phyloP scores from a whole-genome alignment of 2,329 filamentous ascomycete species.

The Tolypocladium album region DNA sequence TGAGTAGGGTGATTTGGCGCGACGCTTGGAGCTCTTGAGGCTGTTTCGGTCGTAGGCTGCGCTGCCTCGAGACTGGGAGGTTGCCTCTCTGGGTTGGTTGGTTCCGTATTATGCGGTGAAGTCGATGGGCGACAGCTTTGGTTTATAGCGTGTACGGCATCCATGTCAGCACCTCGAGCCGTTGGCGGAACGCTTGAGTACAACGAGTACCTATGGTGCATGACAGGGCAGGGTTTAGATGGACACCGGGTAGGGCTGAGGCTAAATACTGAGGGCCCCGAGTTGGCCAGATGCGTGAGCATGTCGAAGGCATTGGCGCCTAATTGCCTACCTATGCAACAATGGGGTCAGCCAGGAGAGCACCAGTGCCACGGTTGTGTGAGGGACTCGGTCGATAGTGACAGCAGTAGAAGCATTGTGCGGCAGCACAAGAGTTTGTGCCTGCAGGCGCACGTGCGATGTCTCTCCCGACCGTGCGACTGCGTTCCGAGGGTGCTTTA shows the following conservation, averaged over 20 bases:
- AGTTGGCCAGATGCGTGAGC: not conserved
- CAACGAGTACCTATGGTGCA: not conserved
- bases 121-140: not conserved
- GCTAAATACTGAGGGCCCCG: not conserved
- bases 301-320: not conserved
- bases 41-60: not conserved
- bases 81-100: not conserved
- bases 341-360: not conserved
- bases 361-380: not conserved
- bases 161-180: not conserved
- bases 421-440: not conserved
- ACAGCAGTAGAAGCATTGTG: not conserved
- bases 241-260: not conserved
- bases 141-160: not conserved
- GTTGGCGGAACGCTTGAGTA: not conserved
- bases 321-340: too few species aligned
- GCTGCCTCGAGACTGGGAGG: not conserved
- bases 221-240: not conserved
- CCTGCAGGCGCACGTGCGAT: not conserved
- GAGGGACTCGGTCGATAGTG: not conserved
- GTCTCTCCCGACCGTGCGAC: not conserved
- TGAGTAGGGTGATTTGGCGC: slow-evolving; percentile 1
- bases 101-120: not conserved
- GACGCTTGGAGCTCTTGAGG: not conserved
- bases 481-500: not conserved